Base-by-base conservation (phyloP, 2,329 filamentous ascomycete species). In the Chalara sp. region DNA sequence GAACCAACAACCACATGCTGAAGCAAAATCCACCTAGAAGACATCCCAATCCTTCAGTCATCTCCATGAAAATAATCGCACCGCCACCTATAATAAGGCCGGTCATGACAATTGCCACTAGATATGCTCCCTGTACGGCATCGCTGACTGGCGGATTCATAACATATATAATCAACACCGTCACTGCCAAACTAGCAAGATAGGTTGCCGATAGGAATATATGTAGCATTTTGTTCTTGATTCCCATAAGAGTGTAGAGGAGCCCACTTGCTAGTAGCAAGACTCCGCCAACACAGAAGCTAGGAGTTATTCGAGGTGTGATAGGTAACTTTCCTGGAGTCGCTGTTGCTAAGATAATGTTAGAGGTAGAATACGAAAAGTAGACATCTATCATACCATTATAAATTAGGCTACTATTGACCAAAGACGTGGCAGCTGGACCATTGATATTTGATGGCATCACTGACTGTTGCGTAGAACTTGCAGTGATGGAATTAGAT, bases 81-180 rank as follows among this genome's bases (percentile, higher is more conserved):
- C 84, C 71, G 10, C 76, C 86, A 12, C 91, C 92, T 21, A 95
- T 77, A 28, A 89, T 74, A 5, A 83, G 64, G 1, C 90, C 89
- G 0, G 89, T 84, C 55, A 89, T 69, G 35, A 88, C 76, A 3
- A 79, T 80, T 2, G 89, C 91, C 6, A 90, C 87, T 35, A 97
- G 79, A 66, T 93, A 96, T 32, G 83, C 92, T 30, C 89, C 92
- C 68, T 96, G 89, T 2, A 93, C 72, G 0, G 81, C 87, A 65
- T 87, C 72, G 53, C 76, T 81, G 39, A 95, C 79, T 0, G 90
- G 89, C 0, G 84, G 79, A 49, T 77, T 84, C 86, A 95, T 93
- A 39, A 96, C 84, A 65, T 96, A 96, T 43, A 95, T 68, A 49
- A 96, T 89, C 28, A 97, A 73, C 2, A 96, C 86, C 0, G 86